A percentile compares a stretch with the other conserved stretches of the same genome.
phyloP scores from a whole-genome alignment of 2,329 filamentous ascomycete genomes.

The Atkinsonella hypoxylon region DNA sequence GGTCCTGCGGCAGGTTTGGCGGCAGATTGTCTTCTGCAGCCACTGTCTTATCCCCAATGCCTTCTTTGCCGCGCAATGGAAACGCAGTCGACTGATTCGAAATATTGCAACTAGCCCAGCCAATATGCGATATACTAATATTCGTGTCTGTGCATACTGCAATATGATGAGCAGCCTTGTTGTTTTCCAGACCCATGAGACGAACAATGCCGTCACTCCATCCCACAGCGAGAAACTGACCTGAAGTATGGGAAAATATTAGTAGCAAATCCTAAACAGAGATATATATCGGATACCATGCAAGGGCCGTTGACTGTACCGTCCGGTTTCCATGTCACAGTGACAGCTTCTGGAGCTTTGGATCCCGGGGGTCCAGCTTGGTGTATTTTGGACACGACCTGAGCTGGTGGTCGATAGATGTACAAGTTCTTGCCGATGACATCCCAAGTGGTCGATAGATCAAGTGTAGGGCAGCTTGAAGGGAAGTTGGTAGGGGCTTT shows the following conservation, averaged over 20 bases:
- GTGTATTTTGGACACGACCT: slow-evolving; percentile 44
- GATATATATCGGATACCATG: too few species aligned
- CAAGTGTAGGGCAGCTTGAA: slow-evolving; percentile 72
- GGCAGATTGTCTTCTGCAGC: slow-evolving; percentile 9
- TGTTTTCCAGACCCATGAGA: slow-evolving; percentile 66
- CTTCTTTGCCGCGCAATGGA: slow-evolving; percentile 7
- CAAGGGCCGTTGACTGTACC: slow-evolving; percentile 33
- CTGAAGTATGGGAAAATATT: slow-evolving; percentile 22
- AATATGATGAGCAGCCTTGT: slow-evolving; percentile 68
- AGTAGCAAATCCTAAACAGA: too few species aligned
- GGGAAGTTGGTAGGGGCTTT: slow-evolving; percentile 47
- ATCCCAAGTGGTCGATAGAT: slow-evolving; percentile 63
- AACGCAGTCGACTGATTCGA: slow-evolving; percentile 16
- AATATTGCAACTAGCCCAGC: slow-evolving; percentile 37
- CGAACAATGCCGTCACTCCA: slow-evolving; percentile 74
- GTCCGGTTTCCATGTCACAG: slow-evolving; percentile 54
- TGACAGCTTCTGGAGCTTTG: slow-evolving; percentile 30
- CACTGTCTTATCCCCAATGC: slow-evolving; percentile 6
- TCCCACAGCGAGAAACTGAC: slow-evolving; percentile 67
- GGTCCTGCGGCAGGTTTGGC: slow-evolving; percentile 55
- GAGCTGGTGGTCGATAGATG: slow-evolving; percentile 68
- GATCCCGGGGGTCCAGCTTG: slow-evolving; percentile 29
- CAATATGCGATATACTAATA: slow-evolving; percentile 37
- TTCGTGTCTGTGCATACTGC: slow-evolving; percentile 33
- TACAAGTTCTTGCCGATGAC: slow-evolving; percentile 56